Base-by-base conservation (phyloP, 2,329 filamentous ascomycete species). In the Aspergillus udagawae region DNA sequence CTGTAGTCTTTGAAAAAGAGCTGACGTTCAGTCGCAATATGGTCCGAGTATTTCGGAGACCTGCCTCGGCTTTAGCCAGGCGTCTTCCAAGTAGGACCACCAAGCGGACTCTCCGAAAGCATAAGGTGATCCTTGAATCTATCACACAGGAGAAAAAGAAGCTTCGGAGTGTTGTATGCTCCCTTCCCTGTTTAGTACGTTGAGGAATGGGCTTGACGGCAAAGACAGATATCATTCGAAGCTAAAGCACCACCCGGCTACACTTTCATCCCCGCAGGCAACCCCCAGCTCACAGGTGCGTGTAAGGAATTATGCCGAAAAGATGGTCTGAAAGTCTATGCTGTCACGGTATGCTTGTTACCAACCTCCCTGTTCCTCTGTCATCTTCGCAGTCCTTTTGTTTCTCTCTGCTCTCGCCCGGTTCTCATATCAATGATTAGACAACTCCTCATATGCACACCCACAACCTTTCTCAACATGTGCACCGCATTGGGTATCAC, bases 401-500 rank as follows among this genome's bases (percentile, higher is more conserved):
- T 54, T 38, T 44, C 20, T 52, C 58, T 65, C 44, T 62, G 60
- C 25, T 35, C 49, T 49, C 35, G 60, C 49, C 57, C 50, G 41
- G 67, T 63, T n/a, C 51, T 56, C n/a, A 32, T 42, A n/a, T 50
- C 47, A n/a, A 53, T 42, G 49, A 54, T 17, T 59, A 82, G 77
- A 82, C 79, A 58, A 81, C 77, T 49, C 80, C 76, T 28, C 77
- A 82, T 64, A 71, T 75, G 58, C 71, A 79, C 51, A 79, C 75
- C 12, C 79, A 82, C 53, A 78, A 80, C 58, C 72, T 87, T 2
- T 84, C 83, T 2, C 80, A 84, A 64, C 83, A 87, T 66, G 80
- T 86, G 51, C 80, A 85, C 63, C 79, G 84, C 44, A 80, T 86
- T 60, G 85, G 85, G 17, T 83, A 85, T 67, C 84, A 87, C 66